phyloP scores from a whole-genome alignment of 208 protist species.

The Acanthamoeba royreba region DNA sequence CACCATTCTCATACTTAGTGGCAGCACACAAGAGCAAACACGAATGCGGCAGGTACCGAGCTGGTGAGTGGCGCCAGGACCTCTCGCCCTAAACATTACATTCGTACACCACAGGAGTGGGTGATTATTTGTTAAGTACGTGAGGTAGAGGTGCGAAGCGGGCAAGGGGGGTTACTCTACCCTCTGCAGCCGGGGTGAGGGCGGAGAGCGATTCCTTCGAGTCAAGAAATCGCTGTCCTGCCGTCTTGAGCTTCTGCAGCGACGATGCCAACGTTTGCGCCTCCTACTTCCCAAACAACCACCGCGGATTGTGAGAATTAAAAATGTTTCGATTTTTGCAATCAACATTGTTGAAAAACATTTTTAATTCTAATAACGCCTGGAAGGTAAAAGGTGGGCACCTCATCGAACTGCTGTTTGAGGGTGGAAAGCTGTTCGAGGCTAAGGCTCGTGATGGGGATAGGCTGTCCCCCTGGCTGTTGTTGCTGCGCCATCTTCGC shows the following conservation, averaged over 20 bases:
- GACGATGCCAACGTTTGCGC: not conserved
- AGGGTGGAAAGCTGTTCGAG: conserved; percentile 27
- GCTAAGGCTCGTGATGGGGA: conserved; percentile 23
- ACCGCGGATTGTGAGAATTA: not conserved
- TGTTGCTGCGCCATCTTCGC: not conserved
- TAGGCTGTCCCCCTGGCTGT: not conserved
- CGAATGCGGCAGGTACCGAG: not conserved
- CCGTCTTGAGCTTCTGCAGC: conserved; percentile 26
- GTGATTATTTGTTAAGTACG: not conserved
- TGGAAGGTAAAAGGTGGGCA: no score
- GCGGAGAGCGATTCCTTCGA: not conserved
- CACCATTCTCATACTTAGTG: not conserved
- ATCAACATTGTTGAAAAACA: not conserved
- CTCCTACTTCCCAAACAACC: not conserved
- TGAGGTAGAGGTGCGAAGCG: not conserved
- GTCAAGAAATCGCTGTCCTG: not conserved
- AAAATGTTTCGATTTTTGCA: not conserved
- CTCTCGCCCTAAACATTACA: not conserved
- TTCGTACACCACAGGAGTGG: not conserved
- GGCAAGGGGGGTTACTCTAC: no score
- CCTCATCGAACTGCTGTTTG: conserved; percentile 25
- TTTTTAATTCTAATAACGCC: no score
- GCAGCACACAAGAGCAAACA: not conserved
- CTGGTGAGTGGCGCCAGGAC: conserved; percentile 5
- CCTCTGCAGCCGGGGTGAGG: not conserved